Evolutionary conservation across 768 basidiomycete genomes (phyloP), one percentile per base, ranked within the genome.

Genomic region (Amanita pseudoporphyria): DNA sequence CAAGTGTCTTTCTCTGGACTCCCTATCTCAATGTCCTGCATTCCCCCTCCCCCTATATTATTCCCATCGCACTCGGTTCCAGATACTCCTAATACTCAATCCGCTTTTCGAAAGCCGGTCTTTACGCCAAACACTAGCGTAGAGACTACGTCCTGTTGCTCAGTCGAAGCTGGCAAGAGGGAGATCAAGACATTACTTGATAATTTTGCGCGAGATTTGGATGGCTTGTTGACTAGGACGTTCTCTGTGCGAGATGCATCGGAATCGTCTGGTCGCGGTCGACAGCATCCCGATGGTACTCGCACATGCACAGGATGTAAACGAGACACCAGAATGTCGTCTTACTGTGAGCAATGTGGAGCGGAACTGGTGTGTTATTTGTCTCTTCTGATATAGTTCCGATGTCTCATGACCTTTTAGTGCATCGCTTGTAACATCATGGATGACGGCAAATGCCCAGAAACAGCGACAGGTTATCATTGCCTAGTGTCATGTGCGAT

Each of bases 191-290:
- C 53, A 1, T 60, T 82, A 28, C 53, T 85, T 33, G 54, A 62
- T 41, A 65, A 65, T n/a, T 83, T 84, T 58, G 73, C 79, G 57
- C 54, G 60, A 9, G 73, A 79, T 47, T 63, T 86, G n/a, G 70
- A 79, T 33, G 64, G 62, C 12, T 65, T 75, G 50, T 57, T 82
- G 21, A 57, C 57, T 18, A 60, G 55, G 47, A 64, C 66, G 1
- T 67, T 47, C 31, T 18, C 48, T 44, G 18, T 26, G 26, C 13
- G 33, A 22, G 19, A 42, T 37, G 13, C 49, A 2, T 13, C 3
- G 2, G 35, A 13, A 22, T 16, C 35, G 5, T 26, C 24, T 21
- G 5, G 14, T 21, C 31, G 12, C 14, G 18, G 31, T 18, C 32
- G 6, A 14, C 44, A 33, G 13, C 13, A 33, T 14, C 5, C 21